phyloP scores from a whole-genome alignment of 148 eudicot species.

The Mesembryanthemum crystallinum region DNA sequence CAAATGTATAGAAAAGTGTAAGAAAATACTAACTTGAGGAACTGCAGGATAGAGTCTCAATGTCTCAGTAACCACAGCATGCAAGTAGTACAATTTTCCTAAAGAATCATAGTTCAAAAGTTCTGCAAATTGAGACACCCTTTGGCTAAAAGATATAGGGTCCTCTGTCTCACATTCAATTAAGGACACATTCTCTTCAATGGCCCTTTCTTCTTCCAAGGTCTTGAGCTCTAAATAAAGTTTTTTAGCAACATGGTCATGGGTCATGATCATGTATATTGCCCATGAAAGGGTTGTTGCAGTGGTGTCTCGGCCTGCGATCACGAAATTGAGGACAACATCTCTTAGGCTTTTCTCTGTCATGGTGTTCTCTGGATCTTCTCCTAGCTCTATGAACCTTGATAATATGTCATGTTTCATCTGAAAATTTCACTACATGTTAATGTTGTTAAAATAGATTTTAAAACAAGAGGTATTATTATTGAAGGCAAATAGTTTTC shows the following conservation, averaged over 20 bases:
- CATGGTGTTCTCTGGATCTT: constrained; percentile 74
- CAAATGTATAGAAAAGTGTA: neutral
- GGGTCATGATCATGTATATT: constrained; percentile 73
- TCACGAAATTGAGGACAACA: constrained; percentile 86
- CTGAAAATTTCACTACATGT: constrained; percentile 28
- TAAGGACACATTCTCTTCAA: constrained; percentile 56
- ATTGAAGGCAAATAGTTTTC: neutral
- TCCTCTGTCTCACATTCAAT: constrained; percentile 43
- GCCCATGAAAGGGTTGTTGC: constrained; percentile 97
- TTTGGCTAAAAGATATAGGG: constrained; percentile 46
- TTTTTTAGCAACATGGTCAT: constrained; percentile 56
- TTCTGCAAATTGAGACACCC: constrained; percentile 59
- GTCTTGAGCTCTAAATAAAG: constrained; percentile 60
- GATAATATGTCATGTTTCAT: constrained; percentile 81
- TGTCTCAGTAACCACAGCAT: constrained; percentile 93
- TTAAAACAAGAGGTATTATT: too few relatives aligned
- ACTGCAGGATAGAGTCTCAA: constrained; percentile 94
- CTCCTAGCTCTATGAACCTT: constrained; percentile 82
- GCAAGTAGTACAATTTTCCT: constrained; percentile 64
- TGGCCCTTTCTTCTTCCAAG: constrained; percentile 62
- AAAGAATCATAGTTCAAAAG: constrained; percentile 72
- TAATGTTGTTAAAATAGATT: neutral
- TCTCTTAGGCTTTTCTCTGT: constrained; percentile 93
- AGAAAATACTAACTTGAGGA: constrained; percentile 60
- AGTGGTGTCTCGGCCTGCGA: constrained; percentile 95